phyloP scores from a whole-genome alignment of 495 filamentous ascomycete species.

The Astrothelium macrocarpum region DNA sequence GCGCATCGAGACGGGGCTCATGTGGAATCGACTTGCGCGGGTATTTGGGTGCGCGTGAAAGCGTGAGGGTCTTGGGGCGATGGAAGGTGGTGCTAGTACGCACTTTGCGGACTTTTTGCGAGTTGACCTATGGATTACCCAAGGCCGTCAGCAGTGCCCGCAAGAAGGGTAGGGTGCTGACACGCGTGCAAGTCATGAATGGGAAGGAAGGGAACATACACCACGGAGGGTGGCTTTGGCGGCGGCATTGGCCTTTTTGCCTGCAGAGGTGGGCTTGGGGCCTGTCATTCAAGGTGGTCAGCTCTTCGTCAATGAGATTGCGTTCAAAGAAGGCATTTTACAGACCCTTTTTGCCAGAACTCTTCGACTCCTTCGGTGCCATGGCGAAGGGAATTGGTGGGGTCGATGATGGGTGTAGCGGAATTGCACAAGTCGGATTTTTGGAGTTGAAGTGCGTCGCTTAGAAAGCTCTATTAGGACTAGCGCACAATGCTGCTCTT shows the following conservation, averaged over 20 bases:
- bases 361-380: slow-evolving; percentile 50
- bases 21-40: slow-evolving; percentile 89
- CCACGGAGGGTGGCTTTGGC: slow-evolving; percentile 89
- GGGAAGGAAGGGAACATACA: slow-evolving; percentile 44
- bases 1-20: slow-evolving; percentile 80
- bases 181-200: slow-evolving; percentile 28
- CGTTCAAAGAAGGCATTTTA: too few relatives aligned
- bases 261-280: slow-evolving; percentile 45
- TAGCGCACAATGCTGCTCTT: slow-evolving; percentile 8
- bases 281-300: slow-evolving; percentile 49
- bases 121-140: slow-evolving; percentile 48
- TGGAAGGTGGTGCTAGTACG: slow-evolving; percentile 92
- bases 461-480: slow-evolving; percentile 8
- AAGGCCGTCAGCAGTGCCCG: slow-evolving; percentile 35
- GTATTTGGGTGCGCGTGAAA: slow-evolving; percentile 90
- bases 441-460: slow-evolving; percentile 15
- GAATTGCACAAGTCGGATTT: slow-evolving; percentile 11
- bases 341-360: slow-evolving; percentile 52
- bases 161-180: slow-evolving; percentile 29
- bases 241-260: slow-evolving; percentile 74
- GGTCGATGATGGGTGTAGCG: neutral
- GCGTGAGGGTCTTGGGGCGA: slow-evolving; percentile 86
- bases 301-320: neutral
- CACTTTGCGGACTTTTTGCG: slow-evolving; percentile 87
- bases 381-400: slow-evolving; percentile 39